Conservation (phyloP, 805 yeast genomes). For the Metahyphopichia silvanorum region DNA sequence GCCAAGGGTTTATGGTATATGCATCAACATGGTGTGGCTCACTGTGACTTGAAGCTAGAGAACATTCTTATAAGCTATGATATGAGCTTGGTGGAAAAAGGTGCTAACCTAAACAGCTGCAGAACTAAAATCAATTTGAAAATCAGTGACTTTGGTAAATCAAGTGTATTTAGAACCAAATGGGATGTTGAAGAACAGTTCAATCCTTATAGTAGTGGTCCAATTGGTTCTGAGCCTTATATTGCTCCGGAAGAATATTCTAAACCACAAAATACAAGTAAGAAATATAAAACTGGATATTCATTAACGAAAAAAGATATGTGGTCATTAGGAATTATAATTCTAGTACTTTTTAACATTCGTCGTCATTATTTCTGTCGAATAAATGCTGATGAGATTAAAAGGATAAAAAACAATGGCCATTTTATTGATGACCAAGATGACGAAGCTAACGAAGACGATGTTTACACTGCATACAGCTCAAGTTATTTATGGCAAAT, state of each 20-base stretch:
- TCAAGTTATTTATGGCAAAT: slow-evolving; percentile 31
- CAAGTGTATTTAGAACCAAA: slow-evolving; percentile 85
- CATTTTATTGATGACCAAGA: not conserved
- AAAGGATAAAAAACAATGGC: not conserved
- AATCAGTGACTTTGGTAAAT: slow-evolving; percentile 79
- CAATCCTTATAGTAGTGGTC: slow-evolving; percentile 59
- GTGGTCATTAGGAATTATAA: slow-evolving; percentile 78
- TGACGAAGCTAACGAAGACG: slow-evolving; percentile 7
- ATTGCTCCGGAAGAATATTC: slow-evolving; percentile 87
- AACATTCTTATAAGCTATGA: slow-evolving; percentile 54
- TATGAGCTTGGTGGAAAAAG: slow-evolving; percentile 4
- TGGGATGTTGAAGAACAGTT: slow-evolving; percentile 58
- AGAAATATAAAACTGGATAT: slow-evolving; percentile 28
- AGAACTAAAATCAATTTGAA: slow-evolving; percentile 18
- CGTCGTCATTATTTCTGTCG: slow-evolving; percentile 22
- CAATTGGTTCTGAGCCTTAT: slow-evolving; percentile 85
- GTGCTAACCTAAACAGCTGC: not conserved
- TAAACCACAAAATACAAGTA: slow-evolving; percentile 14
- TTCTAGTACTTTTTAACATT: slow-evolving; percentile 26
- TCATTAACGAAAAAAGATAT: slow-evolving; percentile 82
- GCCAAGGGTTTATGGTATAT: slow-evolving; percentile 78
- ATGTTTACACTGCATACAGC: slow-evolving; percentile 10
- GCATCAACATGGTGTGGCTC: slow-evolving; percentile 92
- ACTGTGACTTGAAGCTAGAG: slow-evolving; percentile 89
- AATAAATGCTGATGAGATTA: not conserved